Conservation (phyloP, 2,329 filamentous ascomycete genomes). For the Phialocephala subalpina region DNA sequence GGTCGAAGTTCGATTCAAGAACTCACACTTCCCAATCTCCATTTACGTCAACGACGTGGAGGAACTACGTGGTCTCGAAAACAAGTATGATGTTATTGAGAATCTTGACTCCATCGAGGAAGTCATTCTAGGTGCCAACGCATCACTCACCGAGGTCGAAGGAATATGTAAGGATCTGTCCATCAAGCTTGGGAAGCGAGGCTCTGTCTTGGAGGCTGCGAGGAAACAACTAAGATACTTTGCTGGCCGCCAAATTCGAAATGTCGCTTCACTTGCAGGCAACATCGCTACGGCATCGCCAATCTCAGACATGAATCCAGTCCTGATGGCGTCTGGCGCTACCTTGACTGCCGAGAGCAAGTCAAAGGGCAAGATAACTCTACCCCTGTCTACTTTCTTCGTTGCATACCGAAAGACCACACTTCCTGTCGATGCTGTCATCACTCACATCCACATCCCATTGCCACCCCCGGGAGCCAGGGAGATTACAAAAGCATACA, state of each 20-base stretch:
- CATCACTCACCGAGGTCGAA: conserved; percentile 89
- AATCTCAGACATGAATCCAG: conserved; percentile 93
- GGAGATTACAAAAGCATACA: conserved; percentile 88
- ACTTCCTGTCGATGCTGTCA: conserved; percentile 80
- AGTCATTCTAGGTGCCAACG: conserved; percentile 78
- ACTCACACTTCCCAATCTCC: conserved; percentile 84
- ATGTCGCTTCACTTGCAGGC: conserved; percentile 92
- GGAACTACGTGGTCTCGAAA: conserved; percentile 79
- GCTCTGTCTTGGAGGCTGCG: conserved; percentile 73
- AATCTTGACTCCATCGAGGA: conserved; percentile 53
- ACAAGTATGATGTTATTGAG: conserved; percentile 61
- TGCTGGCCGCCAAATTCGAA: conserved; percentile 91
- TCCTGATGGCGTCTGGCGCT: conserved; percentile 85
- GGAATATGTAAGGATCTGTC: conserved; percentile 50
- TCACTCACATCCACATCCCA: conserved; percentile 83
- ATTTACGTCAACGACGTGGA: conserved; percentile 92
- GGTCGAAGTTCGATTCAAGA: conserved; percentile 98
- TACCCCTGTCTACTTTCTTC: conserved; percentile 90
- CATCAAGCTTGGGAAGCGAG: conserved; percentile 68
- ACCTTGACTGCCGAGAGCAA: conserved; percentile 75
- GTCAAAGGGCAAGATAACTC: conserved; percentile 42
- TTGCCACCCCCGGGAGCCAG: conserved; percentile 70
- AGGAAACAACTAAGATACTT: conserved; percentile 94
- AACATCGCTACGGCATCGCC: conserved; percentile 93
- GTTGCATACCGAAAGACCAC: conserved; percentile 87